Conservation (phyloP, 208 protist genomes). For the Trypanosoma theileri region DNA sequence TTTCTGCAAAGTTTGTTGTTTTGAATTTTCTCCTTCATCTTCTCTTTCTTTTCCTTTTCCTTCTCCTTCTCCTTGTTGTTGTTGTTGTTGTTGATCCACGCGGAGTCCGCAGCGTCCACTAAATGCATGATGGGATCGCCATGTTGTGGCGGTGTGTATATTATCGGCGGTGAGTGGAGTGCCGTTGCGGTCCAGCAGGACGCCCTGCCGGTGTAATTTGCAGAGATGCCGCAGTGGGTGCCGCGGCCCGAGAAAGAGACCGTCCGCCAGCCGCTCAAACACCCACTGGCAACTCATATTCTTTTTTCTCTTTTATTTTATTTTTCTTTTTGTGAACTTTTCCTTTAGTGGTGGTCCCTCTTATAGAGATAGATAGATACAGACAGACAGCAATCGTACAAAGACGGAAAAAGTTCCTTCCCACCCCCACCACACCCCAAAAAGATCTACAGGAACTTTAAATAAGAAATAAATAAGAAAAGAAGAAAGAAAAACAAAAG, state of each 20-base stretch:
- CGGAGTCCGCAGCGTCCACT: constrained; percentile 53
- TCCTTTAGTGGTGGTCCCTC: neutral
- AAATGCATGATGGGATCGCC: constrained; percentile 78
- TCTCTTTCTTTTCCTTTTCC: too few relatives aligned
- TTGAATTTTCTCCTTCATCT: neutral
- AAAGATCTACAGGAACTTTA: neutral
- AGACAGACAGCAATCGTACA: neutral
- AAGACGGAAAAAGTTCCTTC: neutral
- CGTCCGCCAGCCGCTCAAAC: constrained; percentile 46
- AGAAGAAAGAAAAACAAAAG: too few relatives aligned
- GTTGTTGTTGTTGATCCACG: neutral
- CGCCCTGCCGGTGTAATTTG: neutral
- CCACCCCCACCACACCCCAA: neutral
- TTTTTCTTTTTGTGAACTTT: neutral
- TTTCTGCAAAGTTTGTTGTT: neutral
- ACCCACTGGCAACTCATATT: constrained; percentile 21
- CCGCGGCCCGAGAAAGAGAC: constrained; percentile 14
- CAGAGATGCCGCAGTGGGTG: constrained; percentile 3
- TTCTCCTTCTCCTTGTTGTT: neutral
- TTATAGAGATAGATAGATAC: neutral
- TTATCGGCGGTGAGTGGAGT: constrained; percentile 26
- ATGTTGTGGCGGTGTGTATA: constrained; percentile 34
- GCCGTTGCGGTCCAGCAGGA: constrained; percentile 18
- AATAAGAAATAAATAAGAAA: neutral
- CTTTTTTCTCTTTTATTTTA: constrained; percentile 1